Percentiles rank a stretch among this genome's conserved stretches.
These are phyloP conservation scores for Mycena indigotica DNA, from an alignment of 768 basidiomycete genomes.

Conservation along the genomic window DNA sequence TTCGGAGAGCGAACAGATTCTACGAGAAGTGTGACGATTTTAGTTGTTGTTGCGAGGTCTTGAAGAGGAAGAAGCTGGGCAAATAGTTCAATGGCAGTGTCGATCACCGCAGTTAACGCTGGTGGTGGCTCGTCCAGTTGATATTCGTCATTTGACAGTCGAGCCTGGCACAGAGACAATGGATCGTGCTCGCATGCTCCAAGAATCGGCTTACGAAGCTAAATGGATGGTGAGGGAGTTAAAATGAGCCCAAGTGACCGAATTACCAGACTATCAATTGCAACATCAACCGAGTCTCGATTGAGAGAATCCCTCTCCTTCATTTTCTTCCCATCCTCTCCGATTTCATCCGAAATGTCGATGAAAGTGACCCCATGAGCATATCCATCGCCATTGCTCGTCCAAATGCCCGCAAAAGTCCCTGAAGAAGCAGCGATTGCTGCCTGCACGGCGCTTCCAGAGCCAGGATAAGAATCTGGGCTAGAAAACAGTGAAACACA, in stretches of 20 bases:
- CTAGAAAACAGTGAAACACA: constrained; percentile 83
- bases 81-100: constrained; percentile 88
- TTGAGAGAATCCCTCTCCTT: constrained; percentile 58
- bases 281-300: constrained; percentile 77
- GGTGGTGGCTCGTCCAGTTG: constrained; percentile 65
- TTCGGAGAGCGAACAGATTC: constrained; percentile 73
- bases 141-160: constrained; percentile 46
- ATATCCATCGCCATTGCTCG: constrained; percentile 76
- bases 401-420: constrained; percentile 84
- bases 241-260: background rate
- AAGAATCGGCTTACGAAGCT: constrained; percentile 79
- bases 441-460: constrained; percentile 73
- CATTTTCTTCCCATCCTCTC: constrained; percentile 35
- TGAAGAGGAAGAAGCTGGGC: constrained; percentile 77
- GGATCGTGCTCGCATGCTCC: constrained; percentile 88
- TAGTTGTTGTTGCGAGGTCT: constrained; percentile 58
- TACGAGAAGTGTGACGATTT: constrained; percentile 58
- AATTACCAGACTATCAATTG: constrained; percentile 77
- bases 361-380: constrained; percentile 86
- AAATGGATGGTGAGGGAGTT: constrained; percentile 5
- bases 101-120: constrained; percentile 79
- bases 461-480: constrained; percentile 80
- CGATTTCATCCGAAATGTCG: constrained; percentile 50
- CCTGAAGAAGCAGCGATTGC: constrained; percentile 88
- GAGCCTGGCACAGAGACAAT: constrained; percentile 64